Evolutionary conservation across 2,329 filamentous ascomycete genomes (phyloP).

Genomic region (Fusarium hostae): DNA sequence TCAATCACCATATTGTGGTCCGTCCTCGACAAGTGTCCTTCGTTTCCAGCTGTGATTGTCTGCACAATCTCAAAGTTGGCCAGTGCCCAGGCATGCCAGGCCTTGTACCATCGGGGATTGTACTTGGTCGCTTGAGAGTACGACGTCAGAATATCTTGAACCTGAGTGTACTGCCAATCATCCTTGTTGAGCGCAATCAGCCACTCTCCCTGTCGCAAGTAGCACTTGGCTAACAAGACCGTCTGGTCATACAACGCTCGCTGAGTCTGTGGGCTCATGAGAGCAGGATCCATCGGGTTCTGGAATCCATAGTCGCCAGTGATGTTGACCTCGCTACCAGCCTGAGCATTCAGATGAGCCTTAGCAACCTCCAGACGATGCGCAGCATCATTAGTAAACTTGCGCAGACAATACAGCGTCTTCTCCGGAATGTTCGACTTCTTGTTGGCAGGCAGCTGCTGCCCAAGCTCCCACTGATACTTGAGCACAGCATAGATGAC

Average conservation of each 20-base stretch:
- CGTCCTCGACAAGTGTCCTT: conserved; percentile 57
- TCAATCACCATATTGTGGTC: conserved; percentile 79
- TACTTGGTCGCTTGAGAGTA: conserved; percentile 94
- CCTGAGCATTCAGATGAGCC: conserved; percentile 61
- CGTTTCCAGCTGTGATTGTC: conserved; percentile 74
- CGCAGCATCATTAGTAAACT: conserved; percentile 70
- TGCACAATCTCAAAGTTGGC: conserved; percentile 99
- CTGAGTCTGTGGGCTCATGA: conserved; percentile 62
- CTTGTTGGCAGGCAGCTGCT: conserved; percentile 59
- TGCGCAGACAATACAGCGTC: conserved; percentile 67
- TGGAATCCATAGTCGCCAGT: conserved; percentile 62
- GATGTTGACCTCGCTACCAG: conserved; percentile 58
- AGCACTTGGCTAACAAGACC: conserved; percentile 90
- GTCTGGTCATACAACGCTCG: conserved; percentile 69
- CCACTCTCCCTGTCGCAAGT: conserved; percentile 97
- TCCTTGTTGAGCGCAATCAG: conserved; percentile 85
- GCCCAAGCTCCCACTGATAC: conserved; percentile 91
- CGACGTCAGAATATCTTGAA: conserved; percentile 88
- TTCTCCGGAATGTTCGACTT: conserved; percentile 61
- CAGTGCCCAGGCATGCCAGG: conserved; percentile 98
- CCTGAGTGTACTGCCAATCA: conserved; percentile 87
- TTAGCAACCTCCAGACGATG: conserved; percentile 64
- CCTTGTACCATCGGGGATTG: conserved; percentile 97
- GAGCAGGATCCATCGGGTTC: conserved; percentile 56
- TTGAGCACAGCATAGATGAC: conserved; percentile 98